Percentiles rank a stretch among this genome's conserved stretches.
Conservation (phyloP, 1,284 basidiomycete species). For the Vanrija sp. region DNA sequence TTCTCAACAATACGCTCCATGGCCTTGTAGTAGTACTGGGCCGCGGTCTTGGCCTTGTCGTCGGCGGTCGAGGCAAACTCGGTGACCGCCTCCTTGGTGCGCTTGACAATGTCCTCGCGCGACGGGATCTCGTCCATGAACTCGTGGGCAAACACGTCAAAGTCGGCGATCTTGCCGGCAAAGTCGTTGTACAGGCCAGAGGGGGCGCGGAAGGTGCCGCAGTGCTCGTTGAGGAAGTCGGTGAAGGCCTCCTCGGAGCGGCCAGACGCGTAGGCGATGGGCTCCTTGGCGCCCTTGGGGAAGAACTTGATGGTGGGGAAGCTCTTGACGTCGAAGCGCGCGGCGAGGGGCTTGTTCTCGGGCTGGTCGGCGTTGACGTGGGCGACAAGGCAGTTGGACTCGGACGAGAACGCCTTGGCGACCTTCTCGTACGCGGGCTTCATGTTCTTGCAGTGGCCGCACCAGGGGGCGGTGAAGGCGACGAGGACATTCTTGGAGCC, state of each 20-base stretch:
- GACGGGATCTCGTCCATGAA: conserved; percentile 61
- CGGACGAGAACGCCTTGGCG: conserved; percentile 70
- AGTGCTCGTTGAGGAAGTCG: conserved; percentile 71
- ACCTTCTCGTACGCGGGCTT: conserved; percentile 86
- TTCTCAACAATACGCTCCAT: conserved; percentile 82
- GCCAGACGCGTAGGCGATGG: conserved; percentile 57
- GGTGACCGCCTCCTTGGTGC: conserved; percentile 50
- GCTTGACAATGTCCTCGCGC: conserved; percentile 59
- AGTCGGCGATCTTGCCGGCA: conserved; percentile 74
- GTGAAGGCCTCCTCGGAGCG: conserved; percentile 51
- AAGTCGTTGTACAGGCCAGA: conserved; percentile 75
- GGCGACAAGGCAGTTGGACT: conserved; percentile 77
- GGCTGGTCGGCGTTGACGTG: conserved; percentile 86
- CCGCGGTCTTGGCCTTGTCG: conserved; percentile 49
- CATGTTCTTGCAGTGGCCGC: conserved; percentile 55
- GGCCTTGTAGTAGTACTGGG: conserved; percentile 81
- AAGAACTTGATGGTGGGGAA: conserved; percentile 96
- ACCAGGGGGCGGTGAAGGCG: conserved; percentile 70
- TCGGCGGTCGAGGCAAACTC: conserved; percentile 22
- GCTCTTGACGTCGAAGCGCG: conserved; percentile 66
- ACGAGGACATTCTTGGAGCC: conserved; percentile 79
- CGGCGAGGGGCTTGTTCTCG: conserved; percentile 70
- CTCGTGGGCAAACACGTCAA: conserved; percentile 69
- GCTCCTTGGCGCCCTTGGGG: conserved; percentile 61
- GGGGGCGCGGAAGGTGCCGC: conserved; percentile 75